Evolutionary conservation across 208 protist genomes (phyloP), one percentile per base, ranked within the genome.

Genomic region (Trypanosoma theileri): DNA sequence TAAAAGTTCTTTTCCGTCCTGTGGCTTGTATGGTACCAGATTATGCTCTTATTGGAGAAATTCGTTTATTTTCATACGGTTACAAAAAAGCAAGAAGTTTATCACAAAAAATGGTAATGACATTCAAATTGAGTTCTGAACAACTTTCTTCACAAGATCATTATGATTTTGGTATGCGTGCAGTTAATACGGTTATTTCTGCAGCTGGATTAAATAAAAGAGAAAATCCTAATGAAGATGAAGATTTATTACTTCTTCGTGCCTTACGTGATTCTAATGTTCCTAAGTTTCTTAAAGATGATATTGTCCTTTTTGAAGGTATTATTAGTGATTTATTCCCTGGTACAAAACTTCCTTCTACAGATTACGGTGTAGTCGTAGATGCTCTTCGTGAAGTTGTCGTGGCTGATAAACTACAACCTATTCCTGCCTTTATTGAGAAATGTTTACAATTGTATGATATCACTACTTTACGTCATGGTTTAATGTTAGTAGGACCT

Each of bases 91-190:
- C 98, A 21, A 82, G 92, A 40, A 77, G 73, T 22, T 78, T 99
- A 44, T 88, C 98, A 35, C 82, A 98, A 51, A 99, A 99, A 87
- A 99, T 99, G 93, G 96, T 98, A 52, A 95, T 97, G 78, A 98
- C 97, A 24, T 99, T 99, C 82, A 97, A 98, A 71, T 85, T 99
- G 16, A 98, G 95, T 71, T 99, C 96, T 22, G 98, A 99, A 86
- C 98, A 99, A 85, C 86, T 99, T 6, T 98, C 94, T 7, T 97
- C 92, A 56, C 98, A 99, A 86, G 92, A 98, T 66, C 98, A 99
- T 85, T 99, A 99, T 81, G 98, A 99, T 61, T 99, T 99, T 77
- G 98, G 98, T 73, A 99, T 99, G 98, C 92, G 98, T 66, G 98
- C 98, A n/a, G 98, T 99, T 45, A 99, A 99, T 86, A 99, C 98